Conservation (phyloP, 345 rosid species). For the Salix dunnii region DNA sequence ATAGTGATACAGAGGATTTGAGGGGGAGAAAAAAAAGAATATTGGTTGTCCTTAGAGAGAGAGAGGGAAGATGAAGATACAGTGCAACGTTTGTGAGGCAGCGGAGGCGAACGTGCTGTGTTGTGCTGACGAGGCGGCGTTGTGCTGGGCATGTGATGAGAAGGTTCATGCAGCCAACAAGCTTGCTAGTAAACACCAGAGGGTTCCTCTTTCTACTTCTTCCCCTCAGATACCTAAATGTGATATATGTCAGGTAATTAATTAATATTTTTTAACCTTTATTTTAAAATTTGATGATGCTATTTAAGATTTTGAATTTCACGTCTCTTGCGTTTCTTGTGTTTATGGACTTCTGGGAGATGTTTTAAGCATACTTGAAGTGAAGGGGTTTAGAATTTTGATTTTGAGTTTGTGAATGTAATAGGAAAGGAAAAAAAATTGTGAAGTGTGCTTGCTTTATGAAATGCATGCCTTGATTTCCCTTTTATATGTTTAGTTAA, state of each 20-base stretch:
- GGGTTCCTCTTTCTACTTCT: constrained; percentile 70
- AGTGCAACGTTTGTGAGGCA: constrained; percentile 92
- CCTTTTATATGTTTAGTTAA: neutral
- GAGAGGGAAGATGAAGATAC: constrained; percentile 66
- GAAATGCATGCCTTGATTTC: neutral
- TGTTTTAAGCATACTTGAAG: neutral
- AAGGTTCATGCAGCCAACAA: constrained; percentile 92
- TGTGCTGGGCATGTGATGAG: constrained; percentile 87
- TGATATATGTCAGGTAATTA: constrained; percentile 81
- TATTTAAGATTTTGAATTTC: neutral
- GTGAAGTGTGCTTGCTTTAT: neutral
- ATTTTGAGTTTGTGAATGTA: neutral
- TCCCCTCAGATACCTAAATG: constrained; percentile 83
- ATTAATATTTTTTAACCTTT: too few species aligned
- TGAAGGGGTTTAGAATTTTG: neutral
- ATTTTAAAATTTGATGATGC: neutral
- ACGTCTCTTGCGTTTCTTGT: neutral
- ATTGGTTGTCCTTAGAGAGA: neutral
- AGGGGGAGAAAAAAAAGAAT: neutral
- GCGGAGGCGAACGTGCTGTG: constrained; percentile 94
- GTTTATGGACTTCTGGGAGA: neutral
- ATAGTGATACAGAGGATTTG: neutral
- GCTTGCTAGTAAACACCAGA: constrained; percentile 93
- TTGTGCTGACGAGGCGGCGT: constrained; percentile 99
- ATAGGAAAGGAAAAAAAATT: neutral